Base-by-base conservation (phyloP, 2,329 filamentous ascomycete genomes). In the Ophiostoma angusticollis region DNA sequence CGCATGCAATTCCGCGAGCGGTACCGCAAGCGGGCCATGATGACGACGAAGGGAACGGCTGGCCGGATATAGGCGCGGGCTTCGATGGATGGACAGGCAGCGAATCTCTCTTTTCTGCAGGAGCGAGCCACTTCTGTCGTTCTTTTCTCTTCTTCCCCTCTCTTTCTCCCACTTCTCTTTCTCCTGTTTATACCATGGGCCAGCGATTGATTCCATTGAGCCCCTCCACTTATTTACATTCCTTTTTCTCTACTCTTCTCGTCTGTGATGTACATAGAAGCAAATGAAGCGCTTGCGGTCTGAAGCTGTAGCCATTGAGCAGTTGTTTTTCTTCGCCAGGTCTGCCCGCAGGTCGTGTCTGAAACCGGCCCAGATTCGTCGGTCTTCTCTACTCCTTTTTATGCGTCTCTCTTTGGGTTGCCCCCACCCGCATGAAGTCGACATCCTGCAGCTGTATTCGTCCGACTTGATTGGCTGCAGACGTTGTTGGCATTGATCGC, bases 1-100 rank as follows among this genome's bases (percentile, higher is more conserved):
- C 68, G 80, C 39, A 74, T 80, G 41, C 66, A 70, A 52, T 81
- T 79, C 58, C 66, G 75, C 27, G 74, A 80, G 35, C 65, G 71
- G 48, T 83, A 78, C 58, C 61, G 67, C 51, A 62, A 67, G 47
- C 62, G 71, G 39, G 57, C 66, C 33, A 65, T 63, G 13, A 58
- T 60, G 36, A 63, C 52, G 0, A 47, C 49, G 39, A 68, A 65
- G 51, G 54, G 51, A 1, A 31, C 16, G 1, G 21, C 48, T 31
- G 45, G 47, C 22, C 47, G 53, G 44, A 53, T 61, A 47, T 60
- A 47, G 52, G 22, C 5, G n/a, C 4, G 4, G 9, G 9, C 9
- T 2, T 7, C 4, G 31, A 11, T 8, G 13, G 12, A 24, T 6
- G 22, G n/a, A 16, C 28, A 32, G 17, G 32, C 19, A 32, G 39